Base-by-base conservation (phyloP, 2,329 filamentous ascomycete genomes). In the Paraphaeosphaeria sporulosa region DNA sequence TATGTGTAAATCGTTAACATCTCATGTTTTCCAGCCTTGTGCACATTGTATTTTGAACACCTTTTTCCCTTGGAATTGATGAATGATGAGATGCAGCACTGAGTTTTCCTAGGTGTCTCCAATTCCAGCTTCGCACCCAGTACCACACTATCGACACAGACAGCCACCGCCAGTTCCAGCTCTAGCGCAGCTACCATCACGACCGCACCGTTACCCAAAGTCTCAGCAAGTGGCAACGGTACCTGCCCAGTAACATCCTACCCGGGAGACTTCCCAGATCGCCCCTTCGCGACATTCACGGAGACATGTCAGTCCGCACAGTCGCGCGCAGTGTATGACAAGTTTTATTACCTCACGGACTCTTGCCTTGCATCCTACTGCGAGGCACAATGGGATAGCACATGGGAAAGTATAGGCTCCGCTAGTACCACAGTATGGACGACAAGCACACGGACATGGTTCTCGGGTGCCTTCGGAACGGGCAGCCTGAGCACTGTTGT, bases 241-340 rank as follows among this genome's bases (percentile, higher is more conserved):
- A 55, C 55, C 23, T 61, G 59, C 49, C 55, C 55, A n/a, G 10
- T 32, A 32, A 58, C 47, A 3, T 49, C 55, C 1, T 61, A 55
- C 52, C 15, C 55, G 15, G 17, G 49, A 2, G 54, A 49, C 32
- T 58, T 58, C 23, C 55, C 55, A 13, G 50, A 48, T 19, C 27
- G 40, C 13, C 36, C 36, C n/a, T 55, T 50, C 19, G 9, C 25
- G 19, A 54, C 49, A 5, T 58, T 52, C 42, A 53, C 58, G 1
- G 23, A 21, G 12, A 17, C 27, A 3, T 60, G 58, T 25, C 21
- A 57, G 47, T 40, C 9, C 3, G 21, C 21, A 7, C 32, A 30
- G 17, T 36, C 48, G 7, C 27, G 46, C 9, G 30, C 2, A 10
- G 21, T 32, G 17, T 36, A 49, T 32, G 23, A 9, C 10, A 60